Percentiles rank a stretch among this genome's conserved stretches.
Conservation (phyloP, 2,329 filamentous ascomycete genomes). For the Trichoderma polysporum region DNA sequence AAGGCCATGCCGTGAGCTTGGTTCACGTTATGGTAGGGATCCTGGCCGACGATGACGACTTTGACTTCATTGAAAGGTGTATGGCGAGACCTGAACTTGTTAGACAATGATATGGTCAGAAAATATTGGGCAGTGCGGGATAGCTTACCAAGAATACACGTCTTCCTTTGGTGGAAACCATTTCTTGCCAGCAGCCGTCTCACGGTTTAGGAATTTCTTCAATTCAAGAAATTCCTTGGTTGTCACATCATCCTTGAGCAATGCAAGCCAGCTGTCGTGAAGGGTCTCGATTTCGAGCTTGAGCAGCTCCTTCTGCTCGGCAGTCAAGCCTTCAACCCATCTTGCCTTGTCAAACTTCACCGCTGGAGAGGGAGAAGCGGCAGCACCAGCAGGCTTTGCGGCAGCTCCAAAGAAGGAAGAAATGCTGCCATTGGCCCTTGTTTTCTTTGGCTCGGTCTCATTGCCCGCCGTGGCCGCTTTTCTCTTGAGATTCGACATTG, state of each 20-base stretch:
- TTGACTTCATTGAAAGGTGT: constrained; percentile 88
- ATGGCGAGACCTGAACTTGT: constrained; percentile 75
- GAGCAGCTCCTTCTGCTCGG: constrained; percentile 80
- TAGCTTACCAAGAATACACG: constrained; percentile 84
- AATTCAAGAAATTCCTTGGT: constrained; percentile 79
- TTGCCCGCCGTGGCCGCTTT: constrained; percentile 51
- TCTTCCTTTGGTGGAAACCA: constrained; percentile 87
- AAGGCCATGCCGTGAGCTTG: constrained; percentile 97
- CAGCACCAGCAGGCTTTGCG: constrained; percentile 51
- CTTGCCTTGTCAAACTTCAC: constrained; percentile 81
- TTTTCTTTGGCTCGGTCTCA: constrained; percentile 62
- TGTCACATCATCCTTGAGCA: constrained; percentile 82
- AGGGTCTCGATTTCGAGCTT: constrained; percentile 89
- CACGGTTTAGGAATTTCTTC: constrained; percentile 81
- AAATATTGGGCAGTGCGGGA: background rate
- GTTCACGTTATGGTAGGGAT: constrained; percentile 93
- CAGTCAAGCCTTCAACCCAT: constrained; percentile 77
- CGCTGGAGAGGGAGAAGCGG: constrained; percentile 33
- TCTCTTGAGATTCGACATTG: constrained; percentile 63
- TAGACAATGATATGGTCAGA: background rate
- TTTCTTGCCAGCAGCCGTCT: constrained; percentile 70
- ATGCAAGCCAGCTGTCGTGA: constrained; percentile 85
- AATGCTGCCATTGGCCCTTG: constrained; percentile 74
- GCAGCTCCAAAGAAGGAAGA: constrained; percentile 78
- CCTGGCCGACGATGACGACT: constrained; percentile 90